Conservation (phyloP, 208 protist genomes). For the Trypanosoma theileri region DNA sequence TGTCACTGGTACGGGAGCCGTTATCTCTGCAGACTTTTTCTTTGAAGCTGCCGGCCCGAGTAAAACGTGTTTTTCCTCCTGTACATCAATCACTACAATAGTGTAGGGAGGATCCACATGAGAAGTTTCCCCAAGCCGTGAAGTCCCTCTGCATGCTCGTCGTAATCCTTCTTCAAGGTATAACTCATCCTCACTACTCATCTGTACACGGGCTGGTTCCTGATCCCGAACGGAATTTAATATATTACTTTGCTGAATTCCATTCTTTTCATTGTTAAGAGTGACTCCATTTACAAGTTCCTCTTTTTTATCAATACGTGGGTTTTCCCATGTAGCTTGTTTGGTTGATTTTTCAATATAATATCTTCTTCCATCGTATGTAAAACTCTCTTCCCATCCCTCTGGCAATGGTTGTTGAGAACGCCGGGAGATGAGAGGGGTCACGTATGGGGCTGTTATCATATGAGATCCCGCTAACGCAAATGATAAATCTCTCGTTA, state of each 20-base stretch:
- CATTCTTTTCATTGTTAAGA: too few relatives aligned
- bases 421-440: slow-evolving; percentile 41
- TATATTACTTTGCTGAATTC: too few relatives aligned
- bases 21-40: too few relatives aligned
- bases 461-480: slow-evolving; percentile 69
- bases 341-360: slow-evolving; percentile 66
- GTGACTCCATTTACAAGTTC: background rate
- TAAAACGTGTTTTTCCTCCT: background rate
- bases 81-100: slow-evolving; percentile 11
- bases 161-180: slow-evolving; percentile 7
- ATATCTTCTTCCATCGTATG: slow-evolving; percentile 70
- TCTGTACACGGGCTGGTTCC: background rate
- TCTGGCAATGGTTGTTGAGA: slow-evolving; percentile 47
- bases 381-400: slow-evolving; percentile 80
- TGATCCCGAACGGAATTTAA: background rate
- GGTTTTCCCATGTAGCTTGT: slow-evolving; percentile 68
- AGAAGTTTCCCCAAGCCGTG: background rate
- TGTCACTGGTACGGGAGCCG: too few relatives aligned
- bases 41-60: background rate
- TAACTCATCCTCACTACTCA: slow-evolving; percentile 9
- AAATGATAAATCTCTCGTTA: slow-evolving; percentile 72
- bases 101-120: background rate
- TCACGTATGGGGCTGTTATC: slow-evolving; percentile 69
- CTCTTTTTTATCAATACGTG: slow-evolving; percentile 24
- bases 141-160: background rate